Evolutionary conservation across 331 rosid genomes (phyloP).

Genomic region (Spiraea crenata): DNA sequence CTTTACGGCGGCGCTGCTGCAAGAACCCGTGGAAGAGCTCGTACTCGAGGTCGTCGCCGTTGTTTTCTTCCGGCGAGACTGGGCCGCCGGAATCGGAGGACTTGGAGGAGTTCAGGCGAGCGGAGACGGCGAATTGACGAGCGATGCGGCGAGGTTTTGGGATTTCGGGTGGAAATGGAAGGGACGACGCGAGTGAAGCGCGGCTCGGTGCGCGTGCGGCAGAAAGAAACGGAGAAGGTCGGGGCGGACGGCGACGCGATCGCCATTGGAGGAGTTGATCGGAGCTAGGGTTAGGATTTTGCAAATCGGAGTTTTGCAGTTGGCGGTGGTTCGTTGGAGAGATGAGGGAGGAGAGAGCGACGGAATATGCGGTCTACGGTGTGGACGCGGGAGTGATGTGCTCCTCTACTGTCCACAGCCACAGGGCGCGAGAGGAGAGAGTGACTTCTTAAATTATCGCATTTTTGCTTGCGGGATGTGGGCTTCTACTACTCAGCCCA

Average conservation of each 20-base stretch:
- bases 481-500: neutral
- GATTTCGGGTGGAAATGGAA: conserved; percentile 23
- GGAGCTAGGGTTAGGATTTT: conserved; percentile 32
- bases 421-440: neutral
- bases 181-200: conserved; percentile 32
- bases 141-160: conserved; percentile 9
- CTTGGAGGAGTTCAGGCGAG: conserved; percentile 36
- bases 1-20: conserved; percentile 33
- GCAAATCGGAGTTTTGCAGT: neutral
- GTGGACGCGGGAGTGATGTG: neutral
- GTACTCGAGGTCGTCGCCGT: conserved; percentile 35
- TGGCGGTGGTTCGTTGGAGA: neutral
- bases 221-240: conserved; percentile 55
- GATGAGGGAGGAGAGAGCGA: neutral
- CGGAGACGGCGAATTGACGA: conserved; percentile 21
- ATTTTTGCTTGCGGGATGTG: neutral
- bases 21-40: conserved; percentile 42
- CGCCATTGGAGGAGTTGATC: conserved; percentile 39
- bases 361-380: conserved; percentile 2
- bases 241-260: conserved; percentile 61
- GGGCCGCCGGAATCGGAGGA: conserved; percentile 37
- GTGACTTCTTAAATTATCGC: neutral
- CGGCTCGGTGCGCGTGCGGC: conserved; percentile 33
- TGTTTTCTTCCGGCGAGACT: conserved; percentile 28
- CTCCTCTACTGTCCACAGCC: conserved; percentile 3